Conservation (phyloP, 2,329 filamentous ascomycete species). For the Pseudogymnoascus sp. region DNA sequence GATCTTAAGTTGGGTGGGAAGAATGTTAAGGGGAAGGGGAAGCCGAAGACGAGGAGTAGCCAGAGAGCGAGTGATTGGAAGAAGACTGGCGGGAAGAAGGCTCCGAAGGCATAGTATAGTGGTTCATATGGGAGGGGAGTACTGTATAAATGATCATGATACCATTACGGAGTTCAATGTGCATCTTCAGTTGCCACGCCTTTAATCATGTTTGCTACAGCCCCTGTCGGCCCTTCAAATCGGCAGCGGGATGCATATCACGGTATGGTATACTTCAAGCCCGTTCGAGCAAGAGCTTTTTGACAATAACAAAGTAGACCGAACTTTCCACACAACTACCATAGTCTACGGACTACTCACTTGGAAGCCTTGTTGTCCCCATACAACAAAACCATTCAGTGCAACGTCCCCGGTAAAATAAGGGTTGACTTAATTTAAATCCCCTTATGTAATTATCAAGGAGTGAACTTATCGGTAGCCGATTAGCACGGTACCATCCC, state of each 20-base stretch:
- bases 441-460: not conserved
- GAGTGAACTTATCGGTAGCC: not conserved
- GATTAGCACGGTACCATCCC: not conserved
- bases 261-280: not conserved
- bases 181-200: not conserved
- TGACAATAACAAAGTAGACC: not conserved
- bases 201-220: not conserved
- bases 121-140: not conserved
- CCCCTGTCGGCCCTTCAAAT: not conserved
- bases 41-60: constrained; percentile 30
- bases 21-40: constrained; percentile 42
- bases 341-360: not conserved
- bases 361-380: not conserved
- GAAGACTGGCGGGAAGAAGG: constrained; percentile 30
- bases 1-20: constrained; percentile 51
- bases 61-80: constrained; percentile 29
- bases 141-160: constrained; percentile 8
- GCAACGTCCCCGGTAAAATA: not conserved
- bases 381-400: not conserved
- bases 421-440: not conserved
- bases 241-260: not conserved
- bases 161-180: not conserved
- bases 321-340: not conserved
- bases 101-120: constrained; percentile 1
- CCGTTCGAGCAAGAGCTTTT: not conserved